Evolutionary conservation across 225 moss, liverwort and hornwort genomes (phyloP), one percentile per base, ranked within the genome.

Genomic region (Bryoerythrophyllum caledonicum): DNA sequence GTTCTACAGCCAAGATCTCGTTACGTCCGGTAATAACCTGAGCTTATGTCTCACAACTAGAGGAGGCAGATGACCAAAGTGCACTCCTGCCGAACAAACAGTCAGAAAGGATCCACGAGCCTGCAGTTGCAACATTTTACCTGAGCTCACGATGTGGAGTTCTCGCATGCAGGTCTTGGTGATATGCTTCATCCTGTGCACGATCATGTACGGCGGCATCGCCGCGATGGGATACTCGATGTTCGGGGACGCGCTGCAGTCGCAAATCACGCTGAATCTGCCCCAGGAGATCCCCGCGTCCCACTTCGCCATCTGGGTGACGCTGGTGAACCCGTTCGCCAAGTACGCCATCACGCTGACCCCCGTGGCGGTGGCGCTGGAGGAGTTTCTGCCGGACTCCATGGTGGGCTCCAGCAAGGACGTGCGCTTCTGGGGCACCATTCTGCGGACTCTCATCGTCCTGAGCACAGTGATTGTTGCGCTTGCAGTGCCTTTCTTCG

Each of bases 261-360:
- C 96, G 7, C 96, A 97, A 68, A 87, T 97, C 34, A 97, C 96
- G 2, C 56, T 97, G 8, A 97, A 94, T 78, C 25, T 97, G 51
- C 92, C 96, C 0, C 80, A 37, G 7, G 71, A 79, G 10, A 35
- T 76, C 30, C 67, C 91, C 8, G 94, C 96, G 0, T 94, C 96
- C 21, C 80, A 92, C 40, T 68, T 97, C 13, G 94, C 94, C 19
- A 91, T 97, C 21, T 97, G 96, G 94, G 89, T 93, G 59, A 91
- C 92, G 17, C 76, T 97, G 0, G 85, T 97, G 0, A 97, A 91
- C 75, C 96, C 96, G 0, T 90, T 94, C 61, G 91, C 96, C 2
- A 97, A 97, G 49, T 97, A 90, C 37, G 94, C 94, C 40, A 70
- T 97, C 82, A 89, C 92, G 1, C 82, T 94, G 11, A 87, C 84